Conservation (phyloP, 768 basidiomycete genomes). For the Russula dissimulans region DNA sequence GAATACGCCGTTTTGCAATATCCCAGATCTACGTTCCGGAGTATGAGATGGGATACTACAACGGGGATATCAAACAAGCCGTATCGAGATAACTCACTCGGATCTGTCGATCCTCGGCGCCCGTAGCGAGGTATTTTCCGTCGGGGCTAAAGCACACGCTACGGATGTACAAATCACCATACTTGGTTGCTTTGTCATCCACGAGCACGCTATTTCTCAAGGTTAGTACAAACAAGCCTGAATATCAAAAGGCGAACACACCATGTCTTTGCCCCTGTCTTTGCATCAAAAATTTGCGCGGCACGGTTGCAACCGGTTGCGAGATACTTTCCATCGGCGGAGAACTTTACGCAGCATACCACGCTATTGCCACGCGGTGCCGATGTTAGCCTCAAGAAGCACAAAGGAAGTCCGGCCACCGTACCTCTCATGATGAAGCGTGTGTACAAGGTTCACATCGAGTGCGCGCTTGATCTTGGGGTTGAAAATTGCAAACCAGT, state of each 20-base stretch:
- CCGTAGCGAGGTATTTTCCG: conserved; percentile 62
- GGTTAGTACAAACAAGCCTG: background rate
- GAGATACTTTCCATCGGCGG: conserved; percentile 84
- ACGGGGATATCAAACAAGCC: background rate
- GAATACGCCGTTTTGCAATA: conserved; percentile 69
- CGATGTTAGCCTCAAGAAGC: background rate
- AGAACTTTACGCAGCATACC: conserved; percentile 88
- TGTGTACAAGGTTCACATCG: conserved; percentile 76
- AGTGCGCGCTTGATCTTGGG: conserved; percentile 68
- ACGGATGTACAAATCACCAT: conserved; percentile 82
- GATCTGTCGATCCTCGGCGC: conserved; percentile 89
- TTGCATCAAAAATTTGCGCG: conserved; percentile 91
- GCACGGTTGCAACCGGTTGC: conserved; percentile 96
- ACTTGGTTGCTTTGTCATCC: conserved; percentile 65
- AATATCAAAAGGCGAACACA: conserved; percentile 31
- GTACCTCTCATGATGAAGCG: conserved; percentile 85
- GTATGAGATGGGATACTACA: background rate
- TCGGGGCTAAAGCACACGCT: conserved; percentile 75
- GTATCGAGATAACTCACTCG: conserved; percentile 42
- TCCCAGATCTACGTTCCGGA: conserved; percentile 70
- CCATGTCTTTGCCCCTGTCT: conserved; percentile 80
- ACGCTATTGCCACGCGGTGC: conserved; percentile 36
- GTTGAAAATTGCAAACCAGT: conserved; percentile 89
- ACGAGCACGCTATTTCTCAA: conserved; percentile 48
- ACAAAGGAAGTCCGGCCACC: conserved; percentile 16